Conservation (phyloP, 306 rosid genomes). For the Ochetophila trinervis region DNA sequence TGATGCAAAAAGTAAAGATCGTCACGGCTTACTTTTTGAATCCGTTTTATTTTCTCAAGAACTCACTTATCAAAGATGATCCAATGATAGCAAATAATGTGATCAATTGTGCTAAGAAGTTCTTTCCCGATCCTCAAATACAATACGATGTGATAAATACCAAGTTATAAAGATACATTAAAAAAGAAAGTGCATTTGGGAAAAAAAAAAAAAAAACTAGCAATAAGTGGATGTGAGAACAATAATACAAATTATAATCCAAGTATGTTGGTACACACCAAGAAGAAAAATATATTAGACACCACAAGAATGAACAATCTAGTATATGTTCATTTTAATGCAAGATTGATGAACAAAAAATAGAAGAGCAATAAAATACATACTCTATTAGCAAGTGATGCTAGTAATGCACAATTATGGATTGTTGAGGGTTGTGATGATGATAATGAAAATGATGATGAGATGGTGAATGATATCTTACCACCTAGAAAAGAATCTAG, state of each 20-base stretch:
- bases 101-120: neutral
- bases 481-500: too few species aligned
- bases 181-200: neutral
- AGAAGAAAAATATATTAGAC: neutral
- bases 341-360: too few species aligned
- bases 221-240: neutral
- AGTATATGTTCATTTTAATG: neutral
- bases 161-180: neutral
- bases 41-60: neutral
- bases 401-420: too few species aligned
- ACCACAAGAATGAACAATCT: neutral
- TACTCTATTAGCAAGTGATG: too few species aligned
- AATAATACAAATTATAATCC: neutral
- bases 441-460: too few species aligned
- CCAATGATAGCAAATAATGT: neutral
- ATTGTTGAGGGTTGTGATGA: too few species aligned
- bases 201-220: neutral
- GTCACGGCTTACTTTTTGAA: neutral
- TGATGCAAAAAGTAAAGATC: neutral
- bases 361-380: too few species aligned
- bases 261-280: neutral
- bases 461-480: too few species aligned
- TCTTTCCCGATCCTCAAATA: neutral
- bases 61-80: neutral
- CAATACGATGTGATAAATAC: neutral